A percentile compares a stretch with the other conserved stretches of the same genome.
phyloP scores from a whole-genome alignment of 2,329 filamentous ascomycete genomes.

The Exophiala sideris region DNA sequence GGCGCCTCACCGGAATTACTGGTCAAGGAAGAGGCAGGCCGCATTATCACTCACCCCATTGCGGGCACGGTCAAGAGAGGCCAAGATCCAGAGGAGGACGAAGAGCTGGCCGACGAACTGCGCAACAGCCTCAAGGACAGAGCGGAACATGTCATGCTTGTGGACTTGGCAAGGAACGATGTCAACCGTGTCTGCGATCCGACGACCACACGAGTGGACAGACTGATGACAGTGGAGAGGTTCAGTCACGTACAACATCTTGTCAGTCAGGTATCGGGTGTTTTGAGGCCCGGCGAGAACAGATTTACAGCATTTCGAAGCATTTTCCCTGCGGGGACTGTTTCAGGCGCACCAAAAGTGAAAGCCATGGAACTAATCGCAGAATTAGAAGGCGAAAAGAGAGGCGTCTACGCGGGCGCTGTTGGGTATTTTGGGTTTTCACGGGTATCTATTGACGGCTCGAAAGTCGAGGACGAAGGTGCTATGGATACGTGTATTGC shows the following conservation, averaged over 20 bases:
- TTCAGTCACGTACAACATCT: constrained; percentile 98
- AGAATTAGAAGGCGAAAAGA: constrained; percentile 88
- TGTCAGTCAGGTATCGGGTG: constrained; percentile 89
- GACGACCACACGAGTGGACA: constrained; percentile 81
- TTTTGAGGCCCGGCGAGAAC: constrained; percentile 77
- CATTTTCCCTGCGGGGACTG: constrained; percentile 95
- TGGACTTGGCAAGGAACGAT: constrained; percentile 93
- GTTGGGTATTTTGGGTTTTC: constrained; percentile 96
- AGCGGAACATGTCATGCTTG: constrained; percentile 95
- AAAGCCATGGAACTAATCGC: constrained; percentile 96
- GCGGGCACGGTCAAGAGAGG: constrained; percentile 92
- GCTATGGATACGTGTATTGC: constrained; percentile 87
- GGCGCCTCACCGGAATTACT: constrained; percentile 93
- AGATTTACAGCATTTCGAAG: constrained; percentile 93
- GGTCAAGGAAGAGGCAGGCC: constrained; percentile 81
- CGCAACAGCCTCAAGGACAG: constrained; percentile 82
- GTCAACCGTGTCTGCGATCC: constrained; percentile 95
- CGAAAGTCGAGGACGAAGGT: constrained; percentile 60
- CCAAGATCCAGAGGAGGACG: constrained; percentile 75
- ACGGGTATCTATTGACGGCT: constrained; percentile 62
- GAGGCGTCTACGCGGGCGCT: constrained; percentile 91
- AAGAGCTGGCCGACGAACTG: constrained; percentile 71
- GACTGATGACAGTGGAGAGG: constrained; percentile 87
- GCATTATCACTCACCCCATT: constrained; percentile 94
- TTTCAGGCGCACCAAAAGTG: constrained; percentile 93